Conservation (phyloP, 352 stramenopile genomes). For the Pythium oligandrum region DNA sequence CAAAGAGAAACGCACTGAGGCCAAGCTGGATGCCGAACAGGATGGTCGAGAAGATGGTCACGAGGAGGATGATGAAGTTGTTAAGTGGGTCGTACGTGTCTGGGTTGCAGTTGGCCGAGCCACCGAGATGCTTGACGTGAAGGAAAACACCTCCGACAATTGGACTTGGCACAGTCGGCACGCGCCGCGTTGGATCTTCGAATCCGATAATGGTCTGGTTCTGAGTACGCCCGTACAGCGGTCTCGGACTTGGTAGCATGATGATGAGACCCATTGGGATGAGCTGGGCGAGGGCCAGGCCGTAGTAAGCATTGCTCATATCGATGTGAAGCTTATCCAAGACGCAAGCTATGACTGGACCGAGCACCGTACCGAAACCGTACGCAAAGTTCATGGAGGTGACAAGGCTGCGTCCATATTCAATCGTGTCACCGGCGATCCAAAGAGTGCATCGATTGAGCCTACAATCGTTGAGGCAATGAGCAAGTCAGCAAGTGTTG, state of each 20-base stretch:
- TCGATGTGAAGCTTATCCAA: constrained; percentile 45
- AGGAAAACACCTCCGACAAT: constrained; percentile 82
- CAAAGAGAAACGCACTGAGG: constrained; percentile 73
- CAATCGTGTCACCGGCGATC: constrained; percentile 63
- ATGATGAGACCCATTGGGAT: constrained; percentile 41
- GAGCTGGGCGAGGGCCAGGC: constrained; percentile 33
- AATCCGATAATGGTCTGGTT: constrained; percentile 60
- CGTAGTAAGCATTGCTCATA: constrained; percentile 56
- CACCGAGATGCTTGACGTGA: constrained; percentile 67
- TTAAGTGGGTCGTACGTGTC: constrained; percentile 80
- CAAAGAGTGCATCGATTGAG: constrained; percentile 67
- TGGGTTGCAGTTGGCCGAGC: constrained; percentile 68
- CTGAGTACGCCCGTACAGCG: constrained; percentile 45
- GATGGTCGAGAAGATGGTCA: constrained; percentile 75
- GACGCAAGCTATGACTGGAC: constrained; percentile 40
- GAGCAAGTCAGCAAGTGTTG: constrained; percentile 2
- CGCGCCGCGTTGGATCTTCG: constrained; percentile 65
- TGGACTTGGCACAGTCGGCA: constrained; percentile 73
- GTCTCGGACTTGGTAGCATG: constrained; percentile 32
- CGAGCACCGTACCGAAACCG: constrained; percentile 53
- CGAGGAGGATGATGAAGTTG: constrained; percentile 82
- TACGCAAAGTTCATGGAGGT: constrained; percentile 75
- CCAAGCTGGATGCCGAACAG: constrained; percentile 75
- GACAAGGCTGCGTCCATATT: constrained; percentile 61
- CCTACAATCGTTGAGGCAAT: constrained; percentile 10